A percentile compares a stretch with the other conserved stretches of the same genome.
phyloP scores from a whole-genome alignment of 257 asterid species.

The Gynochthodes officinalis region DNA sequence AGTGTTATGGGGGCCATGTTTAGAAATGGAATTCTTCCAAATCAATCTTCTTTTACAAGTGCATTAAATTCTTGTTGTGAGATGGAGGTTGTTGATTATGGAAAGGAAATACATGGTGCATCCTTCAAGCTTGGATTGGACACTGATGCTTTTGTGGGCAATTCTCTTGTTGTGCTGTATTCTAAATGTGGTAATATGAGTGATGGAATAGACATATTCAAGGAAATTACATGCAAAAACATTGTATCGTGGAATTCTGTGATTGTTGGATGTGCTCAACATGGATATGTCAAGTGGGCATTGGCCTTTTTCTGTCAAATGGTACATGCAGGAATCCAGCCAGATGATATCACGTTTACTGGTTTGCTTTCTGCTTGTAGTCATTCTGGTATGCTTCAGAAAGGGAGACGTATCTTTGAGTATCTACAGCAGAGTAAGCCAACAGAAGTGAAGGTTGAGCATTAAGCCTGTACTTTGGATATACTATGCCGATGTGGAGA shows the following conservation, averaged over 20 bases:
- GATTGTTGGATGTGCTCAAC: slow-evolving; percentile 83
- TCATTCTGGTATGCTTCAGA: slow-evolving; percentile 74
- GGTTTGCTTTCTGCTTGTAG: slow-evolving; percentile 87
- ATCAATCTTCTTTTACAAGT: slow-evolving; percentile 86
- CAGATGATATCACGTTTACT: slow-evolving; percentile 80
- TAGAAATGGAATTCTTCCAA: slow-evolving; percentile 57
- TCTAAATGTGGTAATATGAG: slow-evolving; percentile 54
- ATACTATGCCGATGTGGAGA: slow-evolving; percentile 66
- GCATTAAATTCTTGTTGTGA: slow-evolving; percentile 67
- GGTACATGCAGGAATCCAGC: slow-evolving; percentile 47
- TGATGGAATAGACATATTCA: slow-evolving; percentile 54
- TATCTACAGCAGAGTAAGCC: slow-evolving; percentile 23
- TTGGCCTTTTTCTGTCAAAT: slow-evolving; percentile 58
- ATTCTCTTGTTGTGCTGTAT: slow-evolving; percentile 70
- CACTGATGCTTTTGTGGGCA: slow-evolving; percentile 64
- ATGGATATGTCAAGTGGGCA: slow-evolving; percentile 69
- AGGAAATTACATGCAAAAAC: slow-evolving; percentile 50
- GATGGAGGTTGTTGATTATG: slow-evolving; percentile 52
- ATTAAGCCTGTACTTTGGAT: slow-evolving; percentile 83
- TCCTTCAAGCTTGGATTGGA: slow-evolving; percentile 62
- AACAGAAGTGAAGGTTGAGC: slow-evolving; percentile 56
- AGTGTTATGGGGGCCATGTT: slow-evolving; percentile 53
- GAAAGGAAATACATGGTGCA: slow-evolving; percentile 60
- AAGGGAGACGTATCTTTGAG: slow-evolving; percentile 55
- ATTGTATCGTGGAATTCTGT: slow-evolving; percentile 83